Conservation (phyloP, 2,329 filamentous ascomycete species). For the Diaporthe nobilis region DNA sequence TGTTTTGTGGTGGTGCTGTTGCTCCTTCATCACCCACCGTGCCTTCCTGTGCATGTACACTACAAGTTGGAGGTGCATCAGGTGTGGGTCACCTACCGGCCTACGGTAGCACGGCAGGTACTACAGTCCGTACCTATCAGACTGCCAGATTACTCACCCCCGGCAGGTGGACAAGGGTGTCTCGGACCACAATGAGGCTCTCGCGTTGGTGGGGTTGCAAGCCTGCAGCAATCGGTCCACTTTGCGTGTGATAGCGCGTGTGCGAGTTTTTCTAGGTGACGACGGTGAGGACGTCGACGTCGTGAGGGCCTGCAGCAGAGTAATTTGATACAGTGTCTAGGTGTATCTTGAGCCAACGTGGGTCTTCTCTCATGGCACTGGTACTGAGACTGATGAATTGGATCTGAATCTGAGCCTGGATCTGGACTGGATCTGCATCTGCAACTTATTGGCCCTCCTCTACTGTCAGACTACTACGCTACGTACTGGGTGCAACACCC, state of each 20-base stretch:
- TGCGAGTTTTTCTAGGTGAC: constrained; percentile 4
- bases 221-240: constrained; percentile 5
- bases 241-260: neutral
- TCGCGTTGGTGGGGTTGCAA: constrained; percentile 10
- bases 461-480: neutral
- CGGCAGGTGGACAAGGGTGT: neutral
- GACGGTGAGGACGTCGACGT: neutral
- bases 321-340: neutral
- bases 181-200: constrained; percentile 37
- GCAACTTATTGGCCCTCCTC: neutral
- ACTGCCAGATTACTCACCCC: neutral
- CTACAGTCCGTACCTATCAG: no score
- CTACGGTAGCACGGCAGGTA: neutral
- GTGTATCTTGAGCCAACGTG: neutral
- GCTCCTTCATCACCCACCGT: neutral
- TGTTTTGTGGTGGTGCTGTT: neutral
- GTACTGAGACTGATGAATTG: neutral
- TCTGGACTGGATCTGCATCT: constrained; percentile 18
- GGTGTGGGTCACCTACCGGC: neutral
- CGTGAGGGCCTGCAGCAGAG: neutral
- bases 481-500: neutral
- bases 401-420: constrained; percentile 2
- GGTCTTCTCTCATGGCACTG: neutral
- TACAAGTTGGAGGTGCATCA: neutral
- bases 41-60: neutral